These are phyloP conservation scores for Cordyceps fumosorosea DNA, from an alignment of 2,329 filamentous ascomycete species.

Conservation along the genomic window DNA sequence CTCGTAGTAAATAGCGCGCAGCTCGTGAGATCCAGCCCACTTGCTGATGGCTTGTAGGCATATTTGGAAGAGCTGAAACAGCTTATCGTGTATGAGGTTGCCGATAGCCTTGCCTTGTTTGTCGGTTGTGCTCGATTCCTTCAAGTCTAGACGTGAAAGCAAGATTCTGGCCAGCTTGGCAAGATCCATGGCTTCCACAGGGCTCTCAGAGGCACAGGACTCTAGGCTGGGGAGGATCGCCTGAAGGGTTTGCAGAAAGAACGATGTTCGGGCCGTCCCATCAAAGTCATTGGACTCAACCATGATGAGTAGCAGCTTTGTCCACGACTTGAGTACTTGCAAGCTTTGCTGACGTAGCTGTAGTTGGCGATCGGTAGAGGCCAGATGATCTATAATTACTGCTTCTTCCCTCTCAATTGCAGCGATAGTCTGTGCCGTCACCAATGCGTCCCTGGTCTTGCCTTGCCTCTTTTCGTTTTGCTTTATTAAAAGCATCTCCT, in stretches of 20 bases:
- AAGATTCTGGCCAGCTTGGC: conserved; percentile 69
- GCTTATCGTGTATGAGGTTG: conserved; percentile 77
- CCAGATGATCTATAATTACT: conserved; percentile 53
- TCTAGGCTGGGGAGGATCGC: conserved; percentile 85
- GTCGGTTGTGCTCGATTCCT: conserved; percentile 31
- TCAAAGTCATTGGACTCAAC: conserved; percentile 77
- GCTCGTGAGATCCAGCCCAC: conserved; percentile 59
- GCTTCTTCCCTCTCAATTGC: conserved; percentile 52
- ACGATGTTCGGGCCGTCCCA: conserved; percentile 61
- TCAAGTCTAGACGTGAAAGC: conserved; percentile 63
- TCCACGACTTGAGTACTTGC: conserved; percentile 73
- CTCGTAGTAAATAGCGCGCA: conserved; percentile 83
- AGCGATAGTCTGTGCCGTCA: conserved; percentile 42
- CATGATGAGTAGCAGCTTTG: conserved; percentile 75
- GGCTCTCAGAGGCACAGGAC: conserved; percentile 61
- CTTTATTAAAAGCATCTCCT: conserved; percentile 66
- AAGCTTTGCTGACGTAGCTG: conserved; percentile 53
- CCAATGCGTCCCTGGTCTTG: conserved; percentile 28
- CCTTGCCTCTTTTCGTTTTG: conserved; percentile 47
- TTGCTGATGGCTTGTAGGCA: conserved; percentile 74
- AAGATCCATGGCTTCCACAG: conserved; percentile 66
- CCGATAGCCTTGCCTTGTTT: conserved; percentile 43
- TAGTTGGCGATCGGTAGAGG: conserved; percentile 56
- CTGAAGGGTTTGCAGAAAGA: conserved; percentile 81
- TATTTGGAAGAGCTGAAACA: conserved; percentile 86